A percentile compares a stretch with the other conserved stretches of the same genome.
These are phyloP conservation scores for Linum trigynum DNA, from an alignment of 345 rosid genomes.

Conservation along the genomic window DNA sequence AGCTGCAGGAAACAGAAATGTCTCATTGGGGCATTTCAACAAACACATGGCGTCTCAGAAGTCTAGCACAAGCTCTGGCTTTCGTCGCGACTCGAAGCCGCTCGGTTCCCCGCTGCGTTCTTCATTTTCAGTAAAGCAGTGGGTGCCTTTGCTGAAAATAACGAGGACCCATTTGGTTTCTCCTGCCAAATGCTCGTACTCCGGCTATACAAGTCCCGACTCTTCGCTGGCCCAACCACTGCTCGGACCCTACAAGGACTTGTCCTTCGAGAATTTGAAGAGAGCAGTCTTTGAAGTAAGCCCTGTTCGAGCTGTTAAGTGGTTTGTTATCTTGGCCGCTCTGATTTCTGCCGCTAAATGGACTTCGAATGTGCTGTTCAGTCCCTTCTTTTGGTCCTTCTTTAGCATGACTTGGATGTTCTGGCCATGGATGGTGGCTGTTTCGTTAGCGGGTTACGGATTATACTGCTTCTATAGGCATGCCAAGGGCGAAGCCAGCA, in stretches of 20 bases:
- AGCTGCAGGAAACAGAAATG: not conserved
- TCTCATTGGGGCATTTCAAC: slow-evolving; percentile 57
- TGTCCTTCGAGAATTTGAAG: slow-evolving; percentile 39
- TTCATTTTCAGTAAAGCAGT: slow-evolving; percentile 8
- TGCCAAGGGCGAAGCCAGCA: slow-evolving; percentile 48
- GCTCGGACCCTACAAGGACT: slow-evolving; percentile 29
- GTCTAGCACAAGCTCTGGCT: slow-evolving; percentile 10
- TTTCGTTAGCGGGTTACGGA: slow-evolving; percentile 50
- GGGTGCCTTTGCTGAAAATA: not conserved
- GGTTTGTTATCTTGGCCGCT: slow-evolving; percentile 44
- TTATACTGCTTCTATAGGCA: slow-evolving; percentile 51
- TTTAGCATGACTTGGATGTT: slow-evolving; percentile 91
- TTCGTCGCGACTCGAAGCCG: slow-evolving; percentile 15
- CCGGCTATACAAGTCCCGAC: slow-evolving; percentile 32
- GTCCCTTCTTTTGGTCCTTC: slow-evolving; percentile 87
- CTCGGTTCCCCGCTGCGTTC: slow-evolving; percentile 16
- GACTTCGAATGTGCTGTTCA: slow-evolving; percentile 36
- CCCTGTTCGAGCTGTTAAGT: slow-evolving; percentile 45
- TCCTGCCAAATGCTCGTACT: slow-evolving; percentile 41
- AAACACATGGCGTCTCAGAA: slow-evolving; percentile 34
- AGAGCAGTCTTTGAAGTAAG: slow-evolving; percentile 27
- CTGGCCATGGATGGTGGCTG: slow-evolving; percentile 83
- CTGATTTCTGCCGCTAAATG: slow-evolving; percentile 49
- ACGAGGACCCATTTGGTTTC: slow-evolving; percentile 23
- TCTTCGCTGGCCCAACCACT: slow-evolving; percentile 24